Evolutionary conservation across 1,284 basidiomycete genomes (phyloP), one percentile per base, ranked within the genome.

Genomic region (Phellinidium pouzarii): DNA sequence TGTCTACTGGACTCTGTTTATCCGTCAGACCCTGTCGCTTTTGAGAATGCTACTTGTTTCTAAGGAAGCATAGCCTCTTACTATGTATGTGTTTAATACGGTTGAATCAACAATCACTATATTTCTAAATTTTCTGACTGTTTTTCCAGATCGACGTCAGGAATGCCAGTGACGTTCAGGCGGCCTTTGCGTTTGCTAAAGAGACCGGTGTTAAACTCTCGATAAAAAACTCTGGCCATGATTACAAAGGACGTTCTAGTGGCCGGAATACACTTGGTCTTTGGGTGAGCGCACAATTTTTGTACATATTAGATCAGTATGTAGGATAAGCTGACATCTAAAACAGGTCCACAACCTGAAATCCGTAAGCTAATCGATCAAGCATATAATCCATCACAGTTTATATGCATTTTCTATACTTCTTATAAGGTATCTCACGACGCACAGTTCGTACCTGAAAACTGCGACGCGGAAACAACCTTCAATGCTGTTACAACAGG

Each of bases 211-310:
- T 69, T 8, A 64, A 60, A 2, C 58, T 75, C 0, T 66, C 66
- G 2, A 68, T 74, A 31, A 73, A 74, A 58, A 71, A 70, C 58
- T 68, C 68, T 45, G 71, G 71, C 1, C 70, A 72, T 53, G 69
- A 71, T 55, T 71, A 69, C 58, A 68, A 68, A 55, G 70, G 71
- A 9, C 62, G 70, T n/a, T 68, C 67, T 0, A 66, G 64, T 43
- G 60, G 61, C n/a, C 57, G 58, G 17, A 59, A 61, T 37, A 64
- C 67, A 1, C 60, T 71, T 14, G 51, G 60, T 11, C 57, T 71
- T n/a, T 71, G 68, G 68, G 68, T 69, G 48, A 44, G 64, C n/a
- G n/a, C n/a, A n/a, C n/a, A n/a, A n/a, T n/a, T n/a, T n/a, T n/a
- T n/a, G n/a, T n/a, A n/a, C n/a, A n/a, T n/a, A n/a, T n/a, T n/a